Base-by-base conservation (phyloP, 495 filamentous ascomycete species). In the Symbiotaphrina buchneri region DNA sequence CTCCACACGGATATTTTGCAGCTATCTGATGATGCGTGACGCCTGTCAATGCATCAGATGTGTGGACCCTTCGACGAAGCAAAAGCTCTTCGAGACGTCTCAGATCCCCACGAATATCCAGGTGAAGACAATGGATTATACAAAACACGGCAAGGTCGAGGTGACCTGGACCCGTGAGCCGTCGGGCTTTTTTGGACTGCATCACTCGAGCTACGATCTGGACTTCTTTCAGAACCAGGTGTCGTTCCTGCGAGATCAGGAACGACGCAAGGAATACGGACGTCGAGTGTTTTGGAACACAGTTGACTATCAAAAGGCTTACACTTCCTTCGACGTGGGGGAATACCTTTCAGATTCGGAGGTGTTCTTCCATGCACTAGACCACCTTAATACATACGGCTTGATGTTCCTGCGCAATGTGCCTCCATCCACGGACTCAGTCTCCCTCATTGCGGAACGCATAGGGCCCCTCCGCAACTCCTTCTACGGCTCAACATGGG, bases 401-500 rank as follows among this genome's bases (percentile, higher is more conserved):
- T 42, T 94, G 0, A 41, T 91, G 14, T 78, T 90, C 45, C 41
- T 94, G 3, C 64, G 62, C 25, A 58, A 63, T 25, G 71, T 87
- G 16, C 81, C 82, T 0, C 46, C 56, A 6, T 52, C 65, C 5
- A 70, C 72, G 18, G 51, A 61, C 17, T 56, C 69, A 26, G 73
- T 91, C 5, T 59, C 65, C 34, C 51, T 54, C 23, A 67, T 95
- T 27, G 76, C 68, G 2, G 54, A 53, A 5, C 59, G 70, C 19
- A 77, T 93, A 33, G 83, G 83, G 0, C 59, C 61, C 0, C 41
- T 92, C 7, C 70, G 78, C 32, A 67, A 77, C 39, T 77, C 81
- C 10, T 87, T 95, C 46, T 93, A 93, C 51, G 85, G 85, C 20
- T 48, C 51, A 26, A 92, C 81, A 1, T 93, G 80, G 76, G 79